Evolutionary conservation across 2,329 filamentous ascomycete genomes (phyloP).

Genomic region (Penicillium sclerotiorum): DNA sequence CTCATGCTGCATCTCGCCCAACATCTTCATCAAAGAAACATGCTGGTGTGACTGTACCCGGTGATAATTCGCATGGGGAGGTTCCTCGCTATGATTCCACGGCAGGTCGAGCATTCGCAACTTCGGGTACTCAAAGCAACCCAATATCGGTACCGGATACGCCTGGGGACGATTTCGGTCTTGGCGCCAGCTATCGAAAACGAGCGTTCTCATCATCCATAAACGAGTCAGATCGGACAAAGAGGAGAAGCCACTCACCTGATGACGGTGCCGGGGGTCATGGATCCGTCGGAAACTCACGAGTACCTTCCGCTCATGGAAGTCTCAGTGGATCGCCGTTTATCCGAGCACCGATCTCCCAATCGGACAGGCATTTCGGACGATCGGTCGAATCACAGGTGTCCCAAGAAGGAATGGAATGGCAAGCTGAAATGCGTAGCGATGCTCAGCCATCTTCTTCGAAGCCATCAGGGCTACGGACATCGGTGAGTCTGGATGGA

Average conservation of each 20-base stretch:
- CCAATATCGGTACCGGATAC: constrained; percentile 22
- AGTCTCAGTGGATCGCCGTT: constrained; percentile 55
- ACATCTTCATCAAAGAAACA: constrained; percentile 10
- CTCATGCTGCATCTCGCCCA: constrained; percentile 7
- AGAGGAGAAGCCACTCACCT: constrained; percentile 31
- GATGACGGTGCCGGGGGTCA: constrained; percentile 27
- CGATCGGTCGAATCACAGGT: constrained; percentile 33
- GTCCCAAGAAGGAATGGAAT: constrained; percentile 25
- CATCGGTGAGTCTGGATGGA: constrained; percentile 28
- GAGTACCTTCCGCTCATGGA: constrained; percentile 31
- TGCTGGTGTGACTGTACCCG: constrained; percentile 31
- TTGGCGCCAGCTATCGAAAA: constrained; percentile 24
- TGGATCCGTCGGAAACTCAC: constrained; percentile 25
- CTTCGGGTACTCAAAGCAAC: constrained; percentile 19
- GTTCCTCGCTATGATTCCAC: constrained; percentile 13
- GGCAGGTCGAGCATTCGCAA: constrained; percentile 17
- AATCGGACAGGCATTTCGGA: constrained; percentile 32
- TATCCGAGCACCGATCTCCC: constrained; percentile 43
- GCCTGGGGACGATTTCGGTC: background rate
- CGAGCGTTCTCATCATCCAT: constrained; percentile 37
- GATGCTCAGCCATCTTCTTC: constrained; percentile 15
- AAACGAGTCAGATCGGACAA: constrained; percentile 29
- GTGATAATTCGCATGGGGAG: constrained; percentile 11
- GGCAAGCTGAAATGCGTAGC: constrained; percentile 22
- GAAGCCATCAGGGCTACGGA: constrained; percentile 33